Conservation (phyloP, 257 asterid genomes). For the Scutellaria minor region DNA sequence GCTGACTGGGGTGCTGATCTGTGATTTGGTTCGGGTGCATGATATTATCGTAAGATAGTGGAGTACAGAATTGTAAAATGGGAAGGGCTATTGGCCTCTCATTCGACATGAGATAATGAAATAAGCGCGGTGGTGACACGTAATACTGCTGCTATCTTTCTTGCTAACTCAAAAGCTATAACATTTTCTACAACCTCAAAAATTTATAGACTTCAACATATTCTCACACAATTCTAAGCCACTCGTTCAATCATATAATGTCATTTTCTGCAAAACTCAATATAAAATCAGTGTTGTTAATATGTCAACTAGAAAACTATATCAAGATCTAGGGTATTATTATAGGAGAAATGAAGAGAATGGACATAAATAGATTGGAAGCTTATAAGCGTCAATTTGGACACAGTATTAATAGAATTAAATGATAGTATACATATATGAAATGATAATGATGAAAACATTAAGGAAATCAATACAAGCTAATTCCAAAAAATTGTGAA, state of each 20-base stretch:
- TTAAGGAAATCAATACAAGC: constrained; percentile 59
- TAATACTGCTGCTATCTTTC: constrained; percentile 7
- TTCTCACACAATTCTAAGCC: constrained; percentile 4
- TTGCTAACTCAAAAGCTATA: background rate
- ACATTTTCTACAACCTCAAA: background rate
- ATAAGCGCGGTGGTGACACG: constrained; percentile 22
- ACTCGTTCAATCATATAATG: background rate
- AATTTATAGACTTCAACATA: background rate
- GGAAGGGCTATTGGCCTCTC: constrained; percentile 28
- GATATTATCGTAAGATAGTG: background rate
- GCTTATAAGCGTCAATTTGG: too few relatives aligned
- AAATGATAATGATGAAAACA: background rate
- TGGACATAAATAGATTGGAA: too few relatives aligned
- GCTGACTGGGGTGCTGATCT: background rate
- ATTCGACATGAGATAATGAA: constrained; percentile 22
- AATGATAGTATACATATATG: background rate
- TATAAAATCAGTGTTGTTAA: background rate
- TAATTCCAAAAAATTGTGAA: constrained; percentile 80
- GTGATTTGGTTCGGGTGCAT: background rate
- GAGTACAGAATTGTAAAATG: background rate
- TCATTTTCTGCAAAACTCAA: background rate
- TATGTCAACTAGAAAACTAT: background rate
- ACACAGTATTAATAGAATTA: background rate
- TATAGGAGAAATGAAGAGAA: too few relatives aligned
- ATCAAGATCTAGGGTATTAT: background rate